phyloP scores from a whole-genome alignment of 208 protist species.

The Angomonas ambiguus region DNA sequence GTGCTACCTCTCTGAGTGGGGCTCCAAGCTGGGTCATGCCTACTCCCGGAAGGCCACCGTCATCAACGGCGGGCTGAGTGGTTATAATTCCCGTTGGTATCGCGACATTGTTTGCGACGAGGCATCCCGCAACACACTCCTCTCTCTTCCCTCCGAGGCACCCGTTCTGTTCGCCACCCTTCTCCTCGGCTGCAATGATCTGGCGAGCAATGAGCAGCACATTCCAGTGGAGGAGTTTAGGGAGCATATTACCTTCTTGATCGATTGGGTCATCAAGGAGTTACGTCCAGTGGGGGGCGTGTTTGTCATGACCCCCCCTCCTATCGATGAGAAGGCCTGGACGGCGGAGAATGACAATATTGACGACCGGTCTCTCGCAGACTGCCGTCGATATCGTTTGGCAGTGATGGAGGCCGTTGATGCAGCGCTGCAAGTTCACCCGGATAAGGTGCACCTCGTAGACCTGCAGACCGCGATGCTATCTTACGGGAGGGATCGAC shows the following conservation, averaged over 20 bases:
- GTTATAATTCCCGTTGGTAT: constrained; percentile 59
- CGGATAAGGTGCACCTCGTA: constrained; percentile 22
- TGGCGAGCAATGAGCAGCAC: constrained; percentile 15
- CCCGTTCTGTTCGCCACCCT: constrained; percentile 46
- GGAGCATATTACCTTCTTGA: constrained; percentile 32
- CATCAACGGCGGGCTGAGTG: constrained; percentile 55
- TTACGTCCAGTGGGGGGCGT: constrained; percentile 30
- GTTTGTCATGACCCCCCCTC: constrained; percentile 40
- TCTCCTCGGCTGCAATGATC: constrained; percentile 45
- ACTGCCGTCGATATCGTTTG: constrained; percentile 22
- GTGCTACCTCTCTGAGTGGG: constrained; percentile 39
- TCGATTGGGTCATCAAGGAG: constrained; percentile 21
- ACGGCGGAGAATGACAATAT: not conserved
- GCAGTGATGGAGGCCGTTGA: constrained; percentile 20
- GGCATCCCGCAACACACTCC: constrained; percentile 10
- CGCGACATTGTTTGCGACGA: constrained; percentile 27
- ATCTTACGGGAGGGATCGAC: not conserved
- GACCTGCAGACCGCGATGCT: constrained; percentile 23
- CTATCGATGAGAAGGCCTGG: constrained; percentile 25
- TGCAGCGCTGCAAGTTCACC: constrained; percentile 8
- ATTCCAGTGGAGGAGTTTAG: constrained; percentile 31
- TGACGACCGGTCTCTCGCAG: constrained; percentile 12
- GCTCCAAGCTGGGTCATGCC: constrained; percentile 28
- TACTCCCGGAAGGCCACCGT: constrained; percentile 43
- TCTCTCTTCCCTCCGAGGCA: constrained; percentile 18